Evolutionary conservation across 192 early-diverging fungal genomes (phyloP).

Genomic region (Obelidium mucronatum): DNA sequence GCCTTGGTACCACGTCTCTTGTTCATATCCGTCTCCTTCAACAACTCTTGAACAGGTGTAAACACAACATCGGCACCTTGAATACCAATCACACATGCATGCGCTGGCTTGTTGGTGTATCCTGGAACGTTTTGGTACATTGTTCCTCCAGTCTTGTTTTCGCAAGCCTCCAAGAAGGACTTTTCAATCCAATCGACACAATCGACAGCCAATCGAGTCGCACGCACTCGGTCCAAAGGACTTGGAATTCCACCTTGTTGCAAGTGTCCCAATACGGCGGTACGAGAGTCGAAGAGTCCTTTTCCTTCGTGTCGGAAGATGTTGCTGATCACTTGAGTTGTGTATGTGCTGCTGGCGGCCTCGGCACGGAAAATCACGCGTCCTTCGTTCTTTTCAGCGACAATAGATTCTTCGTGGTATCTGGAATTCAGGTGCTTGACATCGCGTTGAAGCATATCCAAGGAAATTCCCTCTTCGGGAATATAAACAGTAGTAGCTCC

Average conservation of each 20-base stretch:
- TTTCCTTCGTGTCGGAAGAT: slow-evolving; percentile 89
- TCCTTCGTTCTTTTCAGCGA: slow-evolving; percentile 69
- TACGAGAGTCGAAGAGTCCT: slow-evolving; percentile 89
- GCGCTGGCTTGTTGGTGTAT: slow-evolving; percentile 65
- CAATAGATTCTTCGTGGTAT: slow-evolving; percentile 78
- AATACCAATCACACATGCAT: slow-evolving; percentile 84
- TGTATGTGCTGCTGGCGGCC: slow-evolving; percentile 77
- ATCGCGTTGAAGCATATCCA: slow-evolving; percentile 84
- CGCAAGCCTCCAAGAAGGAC: slow-evolving; percentile 58
- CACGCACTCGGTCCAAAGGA: slow-evolving; percentile 96
- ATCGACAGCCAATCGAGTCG: slow-evolving; percentile 82
- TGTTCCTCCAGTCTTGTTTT: slow-evolving; percentile 8
- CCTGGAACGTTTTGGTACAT: slow-evolving; percentile 1
- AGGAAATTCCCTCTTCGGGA: slow-evolving; percentile 87
- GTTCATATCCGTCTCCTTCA: slow-evolving; percentile 80
- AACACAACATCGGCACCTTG: slow-evolving; percentile 76
- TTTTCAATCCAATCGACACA: slow-evolving; percentile 85
- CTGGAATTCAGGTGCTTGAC: slow-evolving; percentile 78
- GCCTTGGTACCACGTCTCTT: slow-evolving; percentile 73
- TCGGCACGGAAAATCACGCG: slow-evolving; percentile 81
- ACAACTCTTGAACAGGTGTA: slow-evolving; percentile 72
- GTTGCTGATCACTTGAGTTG: slow-evolving; percentile 83
- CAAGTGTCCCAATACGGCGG: slow-evolving; percentile 91
- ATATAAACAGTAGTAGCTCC: slow-evolving; percentile 94
- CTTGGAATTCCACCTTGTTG: slow-evolving; percentile 95